Conservation (phyloP, 305 asterid genomes). For the Fraxinus angustifolia region DNA sequence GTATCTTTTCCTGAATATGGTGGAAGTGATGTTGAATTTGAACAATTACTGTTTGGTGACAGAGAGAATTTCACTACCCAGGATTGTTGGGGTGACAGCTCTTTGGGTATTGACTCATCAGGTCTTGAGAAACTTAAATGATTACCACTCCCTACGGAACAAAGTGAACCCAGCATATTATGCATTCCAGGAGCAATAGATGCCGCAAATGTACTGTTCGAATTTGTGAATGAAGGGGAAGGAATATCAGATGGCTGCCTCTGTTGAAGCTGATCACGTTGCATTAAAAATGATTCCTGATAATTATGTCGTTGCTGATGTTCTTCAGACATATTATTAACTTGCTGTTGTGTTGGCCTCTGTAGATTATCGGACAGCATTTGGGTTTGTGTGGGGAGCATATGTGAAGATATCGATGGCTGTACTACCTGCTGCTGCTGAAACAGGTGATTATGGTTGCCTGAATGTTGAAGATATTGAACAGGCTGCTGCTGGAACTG, state of each 20-base stretch:
- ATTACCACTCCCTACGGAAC: constrained; percentile 66
- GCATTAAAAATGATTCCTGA: constrained; percentile 54
- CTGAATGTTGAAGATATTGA: constrained; percentile 54
- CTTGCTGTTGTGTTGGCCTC: constrained; percentile 40
- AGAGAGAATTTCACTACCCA: constrained; percentile 58
- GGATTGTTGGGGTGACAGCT: constrained; percentile 61
- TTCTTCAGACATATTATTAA: constrained; percentile 38
- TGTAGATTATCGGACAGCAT: constrained; percentile 45
- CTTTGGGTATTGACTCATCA: constrained; percentile 50
- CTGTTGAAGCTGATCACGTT: constrained; percentile 59
- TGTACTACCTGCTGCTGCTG: constrained; percentile 50
- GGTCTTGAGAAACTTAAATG: constrained; percentile 55
- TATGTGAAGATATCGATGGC: constrained; percentile 35
- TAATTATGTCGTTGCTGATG: constrained; percentile 47
- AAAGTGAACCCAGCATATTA: constrained; percentile 64
- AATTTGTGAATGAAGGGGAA: constrained; percentile 59
- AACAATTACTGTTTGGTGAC: constrained; percentile 39
- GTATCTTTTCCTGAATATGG: constrained; percentile 60
- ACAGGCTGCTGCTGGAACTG: constrained; percentile 69
- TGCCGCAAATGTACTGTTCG: constrained; percentile 48
- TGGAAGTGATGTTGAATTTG: constrained; percentile 43
- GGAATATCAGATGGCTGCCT: constrained; percentile 62
- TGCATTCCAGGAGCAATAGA: constrained; percentile 55
- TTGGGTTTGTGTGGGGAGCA: constrained; percentile 49
- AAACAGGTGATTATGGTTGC: constrained; percentile 42